Conservation (phyloP, 2,329 filamentous ascomycete genomes). For the Fusarium chlamydosporum region DNA sequence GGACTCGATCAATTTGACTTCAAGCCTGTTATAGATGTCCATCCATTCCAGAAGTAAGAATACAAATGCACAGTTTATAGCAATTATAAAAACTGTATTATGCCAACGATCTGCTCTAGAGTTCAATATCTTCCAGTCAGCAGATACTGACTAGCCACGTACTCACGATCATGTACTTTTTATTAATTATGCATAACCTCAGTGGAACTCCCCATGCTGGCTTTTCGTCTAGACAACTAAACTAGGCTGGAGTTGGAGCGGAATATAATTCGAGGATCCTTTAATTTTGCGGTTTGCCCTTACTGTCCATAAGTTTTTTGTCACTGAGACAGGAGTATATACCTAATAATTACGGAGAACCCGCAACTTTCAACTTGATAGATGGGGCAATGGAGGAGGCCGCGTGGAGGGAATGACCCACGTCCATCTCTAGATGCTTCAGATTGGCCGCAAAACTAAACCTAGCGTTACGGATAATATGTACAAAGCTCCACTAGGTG, state of each 20-base stretch:
- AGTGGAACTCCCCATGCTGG: neutral
- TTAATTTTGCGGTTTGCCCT: neutral
- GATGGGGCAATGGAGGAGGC: conserved; percentile 13
- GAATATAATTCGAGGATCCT: neutral
- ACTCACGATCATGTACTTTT: neutral
- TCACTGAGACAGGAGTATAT: neutral
- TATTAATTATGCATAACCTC: neutral
- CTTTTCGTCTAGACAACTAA: neutral
- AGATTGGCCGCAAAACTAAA: conserved; percentile 27
- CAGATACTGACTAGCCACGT: neutral
- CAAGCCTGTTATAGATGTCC: conserved; percentile 2
- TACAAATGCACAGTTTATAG: neutral
- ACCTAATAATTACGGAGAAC: conserved; percentile 5
- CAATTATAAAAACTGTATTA: no score
- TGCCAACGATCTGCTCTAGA: neutral
- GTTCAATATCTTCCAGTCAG: neutral
- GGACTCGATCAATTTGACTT: conserved; percentile 30
- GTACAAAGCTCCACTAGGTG: conserved; percentile 20
- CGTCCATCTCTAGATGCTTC: conserved; percentile 2
- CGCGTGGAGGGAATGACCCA: conserved; percentile 36
- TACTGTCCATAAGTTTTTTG: neutral
- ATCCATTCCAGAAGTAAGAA: conserved; percentile 31
- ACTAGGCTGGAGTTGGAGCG: neutral
- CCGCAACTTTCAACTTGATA: conserved; percentile 4
- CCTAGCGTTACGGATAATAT: conserved; percentile 20